Evolutionary conservation across 805 yeast genomes (phyloP), one percentile per base, ranked within the genome.

Genomic region (Pichia eremophila): DNA sequence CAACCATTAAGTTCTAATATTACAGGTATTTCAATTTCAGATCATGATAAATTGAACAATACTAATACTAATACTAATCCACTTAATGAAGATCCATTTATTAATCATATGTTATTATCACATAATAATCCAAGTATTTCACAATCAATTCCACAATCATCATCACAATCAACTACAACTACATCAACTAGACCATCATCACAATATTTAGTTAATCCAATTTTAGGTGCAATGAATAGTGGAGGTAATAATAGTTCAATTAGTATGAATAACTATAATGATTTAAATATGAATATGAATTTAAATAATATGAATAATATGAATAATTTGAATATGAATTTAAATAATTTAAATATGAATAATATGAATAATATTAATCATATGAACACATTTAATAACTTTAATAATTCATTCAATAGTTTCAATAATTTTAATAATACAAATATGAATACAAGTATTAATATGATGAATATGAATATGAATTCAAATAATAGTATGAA

Each of bases 221-320:
- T 43, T 12, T 31, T 47, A 12, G 50, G 50, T 40, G 39, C 50
- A 7, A 47, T 47, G 50, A 40, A 29, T 27, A 41, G 39, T 18
- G 36, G 29, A 39, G 37, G 37, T 39, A 43, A 39, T 39, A 43
- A 39, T 19, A 15, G 41, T n/a, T 17, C 36, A 36, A 15, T 29
- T 27, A 18, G 29, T n/a, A 46, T 43, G 27, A 19, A 44, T 5
- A 46, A 34, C 34, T 31, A 41, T 18, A 17, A 39, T 11, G 45
- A 31, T 9, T 42, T 41, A 19, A 32, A 32, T 32, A 32, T 14
- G 15, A 27, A 14, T 19, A 25, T 5, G 7, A 39, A 27, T 39
- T 10, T 39, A 3, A 25, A 39, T 14, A 25, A 17, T 22, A 14
- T 39, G n/a, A 36, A 36, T 17, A 36, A 17, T 8, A 17, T 36